These are phyloP conservation scores for Arachis hypogaea DNA, from an alignment of 306 rosid genomes.

Conservation along the genomic window DNA sequence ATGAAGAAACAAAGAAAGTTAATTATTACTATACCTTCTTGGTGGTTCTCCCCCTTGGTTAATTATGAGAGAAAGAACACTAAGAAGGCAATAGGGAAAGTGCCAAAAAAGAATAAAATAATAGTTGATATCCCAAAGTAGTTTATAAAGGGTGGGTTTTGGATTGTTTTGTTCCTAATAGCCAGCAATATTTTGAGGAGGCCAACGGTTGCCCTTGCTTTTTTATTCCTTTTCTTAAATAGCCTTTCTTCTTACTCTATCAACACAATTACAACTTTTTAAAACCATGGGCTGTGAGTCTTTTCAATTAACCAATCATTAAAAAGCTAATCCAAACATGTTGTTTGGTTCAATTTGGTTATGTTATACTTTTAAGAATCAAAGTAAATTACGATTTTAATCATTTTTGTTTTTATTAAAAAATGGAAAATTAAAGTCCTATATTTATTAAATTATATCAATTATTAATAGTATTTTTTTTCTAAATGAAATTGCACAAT, in stretches of 20 bases:
- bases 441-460: too few species aligned
- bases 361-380: too few species aligned
- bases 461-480: too few species aligned
- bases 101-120: not conserved
- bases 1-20: slow-evolving; percentile 31
- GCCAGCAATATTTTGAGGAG: slow-evolving; percentile 44
- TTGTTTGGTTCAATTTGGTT: too few species aligned
- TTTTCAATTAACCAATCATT: slow-evolving; percentile 27
- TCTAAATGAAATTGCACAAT: too few species aligned
- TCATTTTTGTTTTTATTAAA: too few species aligned
- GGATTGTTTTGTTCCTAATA: slow-evolving; percentile 14
- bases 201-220: slow-evolving; percentile 35
- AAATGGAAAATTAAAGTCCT: too few species aligned
- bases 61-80: slow-evolving; percentile 25
- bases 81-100: not conserved
- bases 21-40: not conserved
- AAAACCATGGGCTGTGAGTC: slow-evolving; percentile 19
- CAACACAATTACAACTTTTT: not conserved
- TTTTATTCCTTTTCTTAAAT: slow-evolving; percentile 23
- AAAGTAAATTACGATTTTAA: too few species aligned
- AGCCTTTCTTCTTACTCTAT: not conserved
- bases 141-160: slow-evolving; percentile 42
- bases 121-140: not conserved
- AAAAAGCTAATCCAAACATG: too few species aligned
- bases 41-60: slow-evolving; percentile 34